Evolutionary conservation across 345 rosid species (phyloP).

Genomic region (Camelina sativa): DNA sequence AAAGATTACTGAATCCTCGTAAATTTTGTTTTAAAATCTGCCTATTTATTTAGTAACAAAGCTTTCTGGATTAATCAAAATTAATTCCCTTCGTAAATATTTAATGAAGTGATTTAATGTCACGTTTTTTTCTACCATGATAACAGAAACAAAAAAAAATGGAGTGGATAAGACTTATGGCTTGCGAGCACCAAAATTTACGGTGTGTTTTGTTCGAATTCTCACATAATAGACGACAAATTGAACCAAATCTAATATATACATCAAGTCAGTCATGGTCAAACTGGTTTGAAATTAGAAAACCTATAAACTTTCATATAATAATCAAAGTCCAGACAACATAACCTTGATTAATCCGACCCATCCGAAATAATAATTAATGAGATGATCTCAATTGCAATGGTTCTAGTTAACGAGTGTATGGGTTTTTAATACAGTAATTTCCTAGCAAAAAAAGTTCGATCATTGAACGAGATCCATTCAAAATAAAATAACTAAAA

Average conservation of each 20-base stretch:
- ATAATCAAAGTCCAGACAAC: not conserved
- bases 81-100: not conserved
- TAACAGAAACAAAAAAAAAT: not conserved
- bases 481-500: constrained; percentile 1
- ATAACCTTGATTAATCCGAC: not conserved
- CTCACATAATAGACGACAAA: not conserved
- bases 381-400: not conserved
- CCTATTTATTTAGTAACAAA: not conserved
- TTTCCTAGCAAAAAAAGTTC: not conserved
- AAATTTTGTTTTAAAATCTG: not conserved
- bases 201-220: not conserved
- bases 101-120: too few relatives aligned
- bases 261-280: not conserved
- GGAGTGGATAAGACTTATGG: constrained; percentile 1
- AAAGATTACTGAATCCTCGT: not conserved
- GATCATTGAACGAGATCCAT: not conserved
- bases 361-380: not conserved
- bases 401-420: not conserved
- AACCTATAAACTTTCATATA: not conserved
- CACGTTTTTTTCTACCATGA: not conserved
- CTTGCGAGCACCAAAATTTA: not conserved
- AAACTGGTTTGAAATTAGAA: not conserved
- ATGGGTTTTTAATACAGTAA: not conserved
- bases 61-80: not conserved
- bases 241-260: not conserved